A percentile compares a stretch with the other conserved stretches of the same genome.
These are phyloP conservation scores for Pharus latifolius DNA, from an alignment of 176 grass and related monocot genomes.

Conservation along the genomic window DNA sequence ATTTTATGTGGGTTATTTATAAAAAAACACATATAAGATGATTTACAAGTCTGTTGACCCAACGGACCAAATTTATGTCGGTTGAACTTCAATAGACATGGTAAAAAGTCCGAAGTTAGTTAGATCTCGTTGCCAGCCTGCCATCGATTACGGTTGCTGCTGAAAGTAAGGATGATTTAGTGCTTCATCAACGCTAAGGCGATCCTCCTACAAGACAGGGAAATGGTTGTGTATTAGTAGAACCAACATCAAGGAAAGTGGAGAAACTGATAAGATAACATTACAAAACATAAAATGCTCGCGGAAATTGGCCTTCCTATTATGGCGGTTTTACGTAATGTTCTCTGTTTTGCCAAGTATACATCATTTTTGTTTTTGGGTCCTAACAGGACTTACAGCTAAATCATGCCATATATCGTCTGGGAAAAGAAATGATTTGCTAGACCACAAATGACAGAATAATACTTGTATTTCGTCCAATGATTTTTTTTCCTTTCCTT, in stretches of 20 bases:
- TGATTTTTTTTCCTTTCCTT: neutral
- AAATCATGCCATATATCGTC: neutral
- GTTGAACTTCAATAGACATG: neutral
- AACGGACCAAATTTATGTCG: neutral
- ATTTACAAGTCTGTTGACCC: neutral
- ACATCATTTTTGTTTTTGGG: neutral
- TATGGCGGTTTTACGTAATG: neutral
- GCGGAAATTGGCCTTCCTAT: too few relatives aligned
- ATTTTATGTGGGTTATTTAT: too few relatives aligned
- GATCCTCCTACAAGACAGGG: constrained; percentile 52
- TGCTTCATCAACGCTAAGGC: constrained; percentile 77
- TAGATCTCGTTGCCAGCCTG: neutral
- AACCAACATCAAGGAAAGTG: neutral
- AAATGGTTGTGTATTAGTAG: neutral
- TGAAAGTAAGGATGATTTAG: constrained; percentile 87
- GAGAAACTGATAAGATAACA: neutral
- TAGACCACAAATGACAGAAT: neutral
- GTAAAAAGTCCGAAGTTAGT: neutral
- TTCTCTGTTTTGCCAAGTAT: too few relatives aligned
- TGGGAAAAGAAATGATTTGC: neutral
- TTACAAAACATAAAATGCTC: neutral
- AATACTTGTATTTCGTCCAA: neutral
- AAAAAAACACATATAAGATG: too few relatives aligned
- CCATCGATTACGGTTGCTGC: constrained; percentile 11
- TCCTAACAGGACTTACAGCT: neutral